phyloP scores from a whole-genome alignment of 805 yeast genomes.

The Sugiyamaella boreocaroliniensis region DNA sequence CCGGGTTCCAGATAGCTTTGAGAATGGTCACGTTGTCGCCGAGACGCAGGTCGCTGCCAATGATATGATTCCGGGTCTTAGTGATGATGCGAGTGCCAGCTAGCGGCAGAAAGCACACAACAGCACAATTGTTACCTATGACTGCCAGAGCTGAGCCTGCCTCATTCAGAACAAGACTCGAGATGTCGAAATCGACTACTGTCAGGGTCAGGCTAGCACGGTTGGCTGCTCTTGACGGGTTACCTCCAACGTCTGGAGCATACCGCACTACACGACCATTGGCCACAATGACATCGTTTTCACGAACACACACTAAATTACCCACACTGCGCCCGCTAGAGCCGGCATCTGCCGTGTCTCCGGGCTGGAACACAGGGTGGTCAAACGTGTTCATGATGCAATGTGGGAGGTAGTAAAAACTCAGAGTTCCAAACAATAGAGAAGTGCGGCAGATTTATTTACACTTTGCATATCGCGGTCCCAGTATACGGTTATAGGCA shows the following conservation, averaged over 20 bases:
- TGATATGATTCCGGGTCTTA: neutral
- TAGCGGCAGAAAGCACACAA: slow-evolving; percentile 32
- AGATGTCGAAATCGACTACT: slow-evolving; percentile 30
- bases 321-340: neutral
- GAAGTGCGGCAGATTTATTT: too few relatives aligned
- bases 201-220: neutral
- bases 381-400: neutral
- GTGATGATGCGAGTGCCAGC: neutral
- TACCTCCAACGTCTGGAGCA: neutral
- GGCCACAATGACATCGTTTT: slow-evolving; percentile 31
- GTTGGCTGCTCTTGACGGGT: neutral
- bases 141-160: slow-evolving; percentile 40
- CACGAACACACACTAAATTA: slow-evolving; percentile 13
- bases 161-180: slow-evolving; percentile 34
- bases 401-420: neutral
- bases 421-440: too few relatives aligned
- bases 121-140: slow-evolving; percentile 30
- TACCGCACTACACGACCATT: slow-evolving; percentile 17
- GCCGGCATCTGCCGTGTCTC: neutral
- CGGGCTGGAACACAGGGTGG: neutral
- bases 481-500: too few relatives aligned
- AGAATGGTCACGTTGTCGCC: slow-evolving; percentile 23
- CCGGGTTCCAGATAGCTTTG: slow-evolving; percentile 41
- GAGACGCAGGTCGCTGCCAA: neutral
- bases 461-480: too few relatives aligned